A percentile compares a stretch with the other conserved stretches of the same genome.
phyloP scores from a whole-genome alignment of 2,329 filamentous ascomycete species.

The Trichoderma cornu-damae region DNA sequence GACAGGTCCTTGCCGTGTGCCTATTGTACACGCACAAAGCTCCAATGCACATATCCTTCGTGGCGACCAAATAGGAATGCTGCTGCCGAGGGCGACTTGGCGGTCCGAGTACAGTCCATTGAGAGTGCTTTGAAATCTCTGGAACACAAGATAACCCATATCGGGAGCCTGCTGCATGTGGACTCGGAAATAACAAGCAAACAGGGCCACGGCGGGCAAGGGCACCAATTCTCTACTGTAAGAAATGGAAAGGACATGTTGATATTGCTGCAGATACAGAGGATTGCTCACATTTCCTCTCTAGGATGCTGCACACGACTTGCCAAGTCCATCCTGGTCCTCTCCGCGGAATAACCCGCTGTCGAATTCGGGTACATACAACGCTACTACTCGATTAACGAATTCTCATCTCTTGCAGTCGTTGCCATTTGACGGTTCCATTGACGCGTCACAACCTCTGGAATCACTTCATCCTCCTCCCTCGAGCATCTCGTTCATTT shows the following conservation, averaged over 20 bases:
- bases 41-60: conserved; percentile 18
- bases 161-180: not conserved
- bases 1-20: conserved; percentile 19
- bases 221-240: not conserved
- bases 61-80: not conserved
- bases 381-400: not conserved
- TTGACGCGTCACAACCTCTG: not conserved
- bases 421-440: not conserved
- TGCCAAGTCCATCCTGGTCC: not conserved
- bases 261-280: not conserved
- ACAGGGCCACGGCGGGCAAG: not conserved
- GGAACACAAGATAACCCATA: not conserved
- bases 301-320: not conserved
- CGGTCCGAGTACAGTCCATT: not conserved
- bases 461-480: conserved; percentile 5
- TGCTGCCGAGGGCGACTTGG: not conserved
- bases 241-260: not conserved
- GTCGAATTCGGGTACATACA: not conserved
- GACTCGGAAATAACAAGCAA: not conserved
- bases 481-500: conserved; percentile 7
- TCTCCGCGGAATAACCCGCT: not conserved
- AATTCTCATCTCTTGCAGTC: not conserved
- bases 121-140: not conserved
- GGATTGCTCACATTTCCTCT: not conserved
- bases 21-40: conserved; percentile 19